A percentile compares a stretch with the other conserved stretches of the same genome.
Evolutionary conservation across 2,329 filamentous ascomycete genomes (phyloP).

Genomic region (Nothopassalora personata): DNA sequence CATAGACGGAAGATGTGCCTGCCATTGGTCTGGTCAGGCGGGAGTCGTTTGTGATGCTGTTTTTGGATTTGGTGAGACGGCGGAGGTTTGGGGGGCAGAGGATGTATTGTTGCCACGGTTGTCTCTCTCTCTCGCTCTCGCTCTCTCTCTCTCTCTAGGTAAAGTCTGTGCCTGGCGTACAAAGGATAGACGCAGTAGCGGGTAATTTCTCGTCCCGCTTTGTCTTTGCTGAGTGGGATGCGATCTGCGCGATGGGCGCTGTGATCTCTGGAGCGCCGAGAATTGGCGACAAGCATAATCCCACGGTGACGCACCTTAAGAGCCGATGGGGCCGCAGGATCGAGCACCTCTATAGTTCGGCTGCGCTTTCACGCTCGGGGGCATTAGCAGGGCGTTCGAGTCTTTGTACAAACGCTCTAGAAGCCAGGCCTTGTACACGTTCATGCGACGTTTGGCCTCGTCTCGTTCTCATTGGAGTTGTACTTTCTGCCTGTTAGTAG

Average conservation of each 20-base stretch:
- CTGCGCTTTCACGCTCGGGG: neutral
- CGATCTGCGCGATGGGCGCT: constrained; percentile 6
- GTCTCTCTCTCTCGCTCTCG: no score
- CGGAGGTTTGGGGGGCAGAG: no score
- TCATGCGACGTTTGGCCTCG: neutral
- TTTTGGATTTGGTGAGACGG: no score
- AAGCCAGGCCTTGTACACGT: constrained; percentile 3
- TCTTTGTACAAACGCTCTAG: neutral
- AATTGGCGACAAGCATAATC: constrained; percentile 5
- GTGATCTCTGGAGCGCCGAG: constrained; percentile 6
- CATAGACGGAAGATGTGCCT: no score
- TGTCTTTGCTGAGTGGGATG: neutral
- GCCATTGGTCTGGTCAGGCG: no score
- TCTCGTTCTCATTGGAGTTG: neutral
- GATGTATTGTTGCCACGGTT: no score
- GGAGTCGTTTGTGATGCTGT: no score
- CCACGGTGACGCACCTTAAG: constrained; percentile 2
- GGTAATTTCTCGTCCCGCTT: neutral
- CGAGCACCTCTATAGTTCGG: constrained; percentile 1
- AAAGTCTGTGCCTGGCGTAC: neutral
- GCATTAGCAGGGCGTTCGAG: neutral
- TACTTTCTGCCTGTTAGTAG: neutral
- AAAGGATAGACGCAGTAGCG: neutral
- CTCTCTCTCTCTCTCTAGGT: no score
- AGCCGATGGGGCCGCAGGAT: neutral